Evolutionary conservation across 2,329 filamentous ascomycete species (phyloP).

Genomic region (Lachnellula arida): DNA sequence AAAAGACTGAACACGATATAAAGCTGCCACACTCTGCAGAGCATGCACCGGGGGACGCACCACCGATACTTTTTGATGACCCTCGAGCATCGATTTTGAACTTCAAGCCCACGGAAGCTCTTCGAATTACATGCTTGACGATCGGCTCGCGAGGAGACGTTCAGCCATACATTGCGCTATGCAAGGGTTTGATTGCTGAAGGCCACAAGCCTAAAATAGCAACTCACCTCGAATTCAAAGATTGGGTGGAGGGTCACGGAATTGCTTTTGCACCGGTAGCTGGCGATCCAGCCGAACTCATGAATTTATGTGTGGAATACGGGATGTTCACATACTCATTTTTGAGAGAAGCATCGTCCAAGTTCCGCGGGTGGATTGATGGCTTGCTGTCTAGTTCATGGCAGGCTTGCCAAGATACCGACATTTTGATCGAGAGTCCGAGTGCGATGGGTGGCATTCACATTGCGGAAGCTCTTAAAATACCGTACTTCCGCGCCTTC

Average conservation of each 20-base stretch:
- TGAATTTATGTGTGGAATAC: constrained; percentile 94
- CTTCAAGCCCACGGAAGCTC: constrained; percentile 76
- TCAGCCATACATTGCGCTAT: constrained; percentile 94
- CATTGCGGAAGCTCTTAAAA: constrained; percentile 85
- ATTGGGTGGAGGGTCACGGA: constrained; percentile 86
- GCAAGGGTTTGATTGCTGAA: constrained; percentile 82
- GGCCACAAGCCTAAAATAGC: constrained; percentile 85
- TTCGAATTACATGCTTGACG: constrained; percentile 87
- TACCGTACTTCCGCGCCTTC: constrained; percentile 96
- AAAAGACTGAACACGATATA: constrained; percentile 47
- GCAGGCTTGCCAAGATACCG: constrained; percentile 76
- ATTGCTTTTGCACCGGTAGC: constrained; percentile 88
- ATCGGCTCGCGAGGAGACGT: constrained; percentile 96
- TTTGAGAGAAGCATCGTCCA: constrained; percentile 76
- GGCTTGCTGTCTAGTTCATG: constrained; percentile 79
- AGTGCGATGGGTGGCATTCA: constrained; percentile 98
- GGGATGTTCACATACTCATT: constrained; percentile 96
- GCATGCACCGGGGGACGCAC: constrained; percentile 47
- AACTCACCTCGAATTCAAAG: constrained; percentile 84
- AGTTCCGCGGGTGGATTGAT: constrained; percentile 94
- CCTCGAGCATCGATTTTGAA: constrained; percentile 81
- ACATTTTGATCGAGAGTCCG: constrained; percentile 90
- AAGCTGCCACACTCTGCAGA: constrained; percentile 44
- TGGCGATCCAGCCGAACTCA: constrained; percentile 88
- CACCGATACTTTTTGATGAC: constrained; percentile 85